Evolutionary conservation across 2,329 filamentous ascomycete species (phyloP).

Genomic region (Talaromyces rugulosus): DNA sequence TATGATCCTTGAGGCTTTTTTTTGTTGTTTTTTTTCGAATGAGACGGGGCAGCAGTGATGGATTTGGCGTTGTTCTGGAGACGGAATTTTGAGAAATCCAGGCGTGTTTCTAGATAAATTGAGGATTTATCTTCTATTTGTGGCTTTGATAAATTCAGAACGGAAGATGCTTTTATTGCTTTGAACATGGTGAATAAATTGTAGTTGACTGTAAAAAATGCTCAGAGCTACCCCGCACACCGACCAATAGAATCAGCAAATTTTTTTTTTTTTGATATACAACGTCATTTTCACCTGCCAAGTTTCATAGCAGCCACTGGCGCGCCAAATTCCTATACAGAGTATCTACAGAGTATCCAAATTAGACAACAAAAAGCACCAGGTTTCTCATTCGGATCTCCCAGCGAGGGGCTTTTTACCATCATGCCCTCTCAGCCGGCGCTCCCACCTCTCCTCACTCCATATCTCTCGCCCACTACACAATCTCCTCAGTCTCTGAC

Average conservation of each 20-base stretch:
- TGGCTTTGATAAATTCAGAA: not conserved
- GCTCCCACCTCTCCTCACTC: slow-evolving; percentile 31
- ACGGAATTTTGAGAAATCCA: not conserved
- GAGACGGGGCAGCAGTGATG: not conserved
- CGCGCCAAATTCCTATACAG: not conserved
- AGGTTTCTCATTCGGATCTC: not conserved
- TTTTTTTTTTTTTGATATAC: slow-evolving; percentile 8
- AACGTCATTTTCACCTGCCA: not conserved
- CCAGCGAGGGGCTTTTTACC: not conserved
- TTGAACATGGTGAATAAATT: not conserved
- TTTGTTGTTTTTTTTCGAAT: no score
- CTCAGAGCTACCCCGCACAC: slow-evolving; percentile 8
- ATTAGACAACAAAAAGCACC: not conserved
- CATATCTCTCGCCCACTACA: slow-evolving; percentile 7
- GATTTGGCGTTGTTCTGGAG: not conserved
- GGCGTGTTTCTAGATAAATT: not conserved
- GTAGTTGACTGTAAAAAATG: not conserved
- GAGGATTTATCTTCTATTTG: not conserved
- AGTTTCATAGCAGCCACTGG: not conserved
- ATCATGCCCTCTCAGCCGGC: slow-evolving; percentile 35
- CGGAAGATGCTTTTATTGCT: not conserved
- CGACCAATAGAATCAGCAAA: slow-evolving; percentile 7
- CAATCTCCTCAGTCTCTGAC: slow-evolving; percentile 34
- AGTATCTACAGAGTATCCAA: not conserved
- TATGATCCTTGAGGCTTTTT: not conserved